Conservation (phyloP, 2,329 filamentous ascomycete genomes). For the Aspergillus sp. region DNA sequence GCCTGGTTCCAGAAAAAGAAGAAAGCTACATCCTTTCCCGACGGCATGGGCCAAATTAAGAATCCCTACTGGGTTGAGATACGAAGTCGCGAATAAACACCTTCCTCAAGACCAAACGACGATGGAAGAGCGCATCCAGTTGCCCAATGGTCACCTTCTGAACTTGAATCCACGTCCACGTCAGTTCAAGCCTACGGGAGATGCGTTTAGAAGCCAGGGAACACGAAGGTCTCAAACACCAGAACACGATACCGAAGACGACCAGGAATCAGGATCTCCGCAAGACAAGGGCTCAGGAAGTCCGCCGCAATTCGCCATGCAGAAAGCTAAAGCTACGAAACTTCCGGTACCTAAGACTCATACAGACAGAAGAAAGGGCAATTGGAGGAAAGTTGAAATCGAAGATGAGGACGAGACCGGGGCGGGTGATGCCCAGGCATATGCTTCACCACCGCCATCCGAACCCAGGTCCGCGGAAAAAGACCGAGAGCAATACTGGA, state of each 20-base stretch:
- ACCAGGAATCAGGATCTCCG: too few species aligned
- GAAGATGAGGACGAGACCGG: constrained; percentile 3
- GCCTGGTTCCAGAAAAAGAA: too few species aligned
- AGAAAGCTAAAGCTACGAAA: constrained; percentile 19
- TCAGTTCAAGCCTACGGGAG: background rate
- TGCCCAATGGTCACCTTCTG: constrained; percentile 25
- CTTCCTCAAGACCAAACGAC: background rate
- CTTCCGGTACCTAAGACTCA: constrained; percentile 22
- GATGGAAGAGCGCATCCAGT: constrained; percentile 23
- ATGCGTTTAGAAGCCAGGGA: too few species aligned
- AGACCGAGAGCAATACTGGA: constrained; percentile 24
- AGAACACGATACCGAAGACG: too few species aligned
- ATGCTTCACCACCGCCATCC: constrained; percentile 2
- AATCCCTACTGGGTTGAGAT: too few species aligned
- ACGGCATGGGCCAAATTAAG: too few species aligned
- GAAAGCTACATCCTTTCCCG: too few species aligned
- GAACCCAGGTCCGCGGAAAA: constrained; percentile 12
- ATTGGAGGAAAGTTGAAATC: constrained; percentile 9
- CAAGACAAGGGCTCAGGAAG: background rate
- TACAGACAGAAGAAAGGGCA: constrained; percentile 11
- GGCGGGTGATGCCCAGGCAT: constrained; percentile 1
- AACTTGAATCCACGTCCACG: constrained; percentile 23
- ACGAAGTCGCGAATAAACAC: too few species aligned
- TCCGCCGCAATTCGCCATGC: constrained; percentile 8
- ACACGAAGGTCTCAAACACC: too few species aligned